Base-by-base conservation (phyloP, 306 rosid genomes). In the Adenanthera pavonina region DNA sequence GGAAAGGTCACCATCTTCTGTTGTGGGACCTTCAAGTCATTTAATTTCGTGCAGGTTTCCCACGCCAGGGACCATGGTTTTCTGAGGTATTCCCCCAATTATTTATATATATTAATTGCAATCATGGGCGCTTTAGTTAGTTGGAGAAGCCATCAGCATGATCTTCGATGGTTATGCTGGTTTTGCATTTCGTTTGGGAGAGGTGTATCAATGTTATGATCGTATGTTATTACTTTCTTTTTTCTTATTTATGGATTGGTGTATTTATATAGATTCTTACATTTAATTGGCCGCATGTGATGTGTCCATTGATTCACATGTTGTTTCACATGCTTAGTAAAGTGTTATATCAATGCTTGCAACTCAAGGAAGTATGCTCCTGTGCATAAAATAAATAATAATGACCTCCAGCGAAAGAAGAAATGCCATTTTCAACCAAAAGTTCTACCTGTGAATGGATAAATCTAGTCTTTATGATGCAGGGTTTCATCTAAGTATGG, bases 181-280 rank as follows among this genome's bases (percentile, higher is more conserved):
- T 76, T 89, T 84, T 83, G 83, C 82, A 83, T 89, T 86, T 89
- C 88, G 88, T 75, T 79, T 79, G 75, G 56, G 78, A 78, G 70
- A 72, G 65, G 48, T 81, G 81, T 69, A 78, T 74, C 76, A 77
- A 46, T 61, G 40, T 77, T 80, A 52, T 61, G 83, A 73, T 38
- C 77, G 72, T 67, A 47, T n/a, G 68, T 54, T 16, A 12, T 49
- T 11, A 25, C 30, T 25, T 25, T 25, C 1, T 25, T 25, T 25
- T 25, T 25, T 25, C 30, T 25, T 25, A 25, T 25, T 25, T 25
- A 11, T 76, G 73, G 85, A 72, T 56, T 40, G 17, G 44, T 78
- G 77, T 81, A 77, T 87, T 74, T 65, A 81, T 81, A 30, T 74
- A 74, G 79, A 52, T 35, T 84, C 56, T 47, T 57, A 71, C n/a